Conservation (phyloP, 192 early-diverging fungal species). For the Paraglomus brasilianum region DNA sequence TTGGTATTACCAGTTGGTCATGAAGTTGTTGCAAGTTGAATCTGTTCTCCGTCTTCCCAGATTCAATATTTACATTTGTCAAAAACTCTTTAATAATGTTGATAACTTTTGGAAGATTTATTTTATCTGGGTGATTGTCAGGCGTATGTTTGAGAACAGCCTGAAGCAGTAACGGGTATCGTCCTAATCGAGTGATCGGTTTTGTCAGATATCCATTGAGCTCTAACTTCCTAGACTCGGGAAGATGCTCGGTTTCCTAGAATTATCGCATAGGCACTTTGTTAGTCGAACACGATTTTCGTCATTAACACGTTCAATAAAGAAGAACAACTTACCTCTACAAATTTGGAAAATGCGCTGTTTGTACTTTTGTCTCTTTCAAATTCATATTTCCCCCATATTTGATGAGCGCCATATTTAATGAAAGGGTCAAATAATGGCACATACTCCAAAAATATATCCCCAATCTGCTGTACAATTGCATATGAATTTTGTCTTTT, state of each 20-base stretch:
- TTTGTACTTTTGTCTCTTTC: slow-evolving; percentile 77
- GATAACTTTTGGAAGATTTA: slow-evolving; percentile 70
- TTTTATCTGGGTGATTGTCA: slow-evolving; percentile 74
- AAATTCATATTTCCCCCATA: slow-evolving; percentile 77
- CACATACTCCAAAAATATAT: slow-evolving; percentile 75
- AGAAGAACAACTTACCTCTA: slow-evolving; percentile 51
- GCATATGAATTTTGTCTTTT: slow-evolving; percentile 62
- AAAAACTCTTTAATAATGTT: slow-evolving; percentile 72
- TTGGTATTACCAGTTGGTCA: slow-evolving; percentile 59
- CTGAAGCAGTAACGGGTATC: slow-evolving; percentile 81
- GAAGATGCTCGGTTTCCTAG: slow-evolving; percentile 68
- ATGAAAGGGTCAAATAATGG: slow-evolving; percentile 76
- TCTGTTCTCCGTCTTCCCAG: slow-evolving; percentile 85
- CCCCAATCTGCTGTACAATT: slow-evolving; percentile 83
- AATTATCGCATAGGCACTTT: not conserved
- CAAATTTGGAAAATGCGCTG: slow-evolving; percentile 66
- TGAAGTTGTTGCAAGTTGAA: slow-evolving; percentile 78
- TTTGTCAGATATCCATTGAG: slow-evolving; percentile 85
- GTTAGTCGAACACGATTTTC: not conserved
- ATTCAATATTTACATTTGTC: slow-evolving; percentile 78
- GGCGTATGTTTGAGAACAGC: slow-evolving; percentile 84
- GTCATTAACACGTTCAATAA: not conserved
- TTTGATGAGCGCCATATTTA: slow-evolving; percentile 83
- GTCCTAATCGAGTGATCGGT: slow-evolving; percentile 83
- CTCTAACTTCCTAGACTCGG: slow-evolving; percentile 79